phyloP scores from a whole-genome alignment of 495 filamentous ascomycete genomes.

The Penicillium arizonense region DNA sequence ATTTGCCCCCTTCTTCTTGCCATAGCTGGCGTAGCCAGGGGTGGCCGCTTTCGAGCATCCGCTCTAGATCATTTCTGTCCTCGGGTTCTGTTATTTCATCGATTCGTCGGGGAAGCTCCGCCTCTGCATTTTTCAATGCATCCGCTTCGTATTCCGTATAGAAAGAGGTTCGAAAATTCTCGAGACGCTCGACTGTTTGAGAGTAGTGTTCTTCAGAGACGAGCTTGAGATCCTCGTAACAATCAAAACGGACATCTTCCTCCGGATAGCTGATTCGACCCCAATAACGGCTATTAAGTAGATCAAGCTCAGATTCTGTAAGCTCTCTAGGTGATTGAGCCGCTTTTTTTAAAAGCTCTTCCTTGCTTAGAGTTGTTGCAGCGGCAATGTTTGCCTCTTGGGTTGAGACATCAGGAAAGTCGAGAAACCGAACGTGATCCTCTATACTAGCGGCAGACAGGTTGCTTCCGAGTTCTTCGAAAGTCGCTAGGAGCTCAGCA shows the following conservation, averaged over 20 bases:
- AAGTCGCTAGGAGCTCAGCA: constrained; percentile 1
- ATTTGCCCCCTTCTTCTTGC: constrained; percentile 1
- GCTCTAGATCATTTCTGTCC: neutral
- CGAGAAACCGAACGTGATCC: constrained; percentile 1
- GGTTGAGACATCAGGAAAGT: constrained; percentile 3
- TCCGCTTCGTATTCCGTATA: neutral
- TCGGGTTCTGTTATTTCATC: neutral
- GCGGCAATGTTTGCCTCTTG: constrained; percentile 2
- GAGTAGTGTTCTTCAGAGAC: neutral
- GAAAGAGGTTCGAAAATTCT: neutral
- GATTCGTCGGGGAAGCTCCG: neutral
- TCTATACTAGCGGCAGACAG: neutral
- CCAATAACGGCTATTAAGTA: constrained; percentile 1
- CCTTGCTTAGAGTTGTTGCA: neutral
- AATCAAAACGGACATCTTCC: neutral
- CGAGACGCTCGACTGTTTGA: neutral
- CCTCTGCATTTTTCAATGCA: neutral
- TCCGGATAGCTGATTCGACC: neutral
- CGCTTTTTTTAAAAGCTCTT: constrained; percentile 1
- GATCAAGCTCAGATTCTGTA: neutral
- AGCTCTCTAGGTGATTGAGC: constrained; percentile 2
- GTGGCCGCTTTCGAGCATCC: neutral
- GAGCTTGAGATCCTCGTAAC: neutral
- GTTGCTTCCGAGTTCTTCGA: constrained; percentile 2
- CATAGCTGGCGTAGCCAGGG: constrained; percentile 1